Conservation (phyloP, 768 basidiomycete species). For the Trametes gibbosa region DNA sequence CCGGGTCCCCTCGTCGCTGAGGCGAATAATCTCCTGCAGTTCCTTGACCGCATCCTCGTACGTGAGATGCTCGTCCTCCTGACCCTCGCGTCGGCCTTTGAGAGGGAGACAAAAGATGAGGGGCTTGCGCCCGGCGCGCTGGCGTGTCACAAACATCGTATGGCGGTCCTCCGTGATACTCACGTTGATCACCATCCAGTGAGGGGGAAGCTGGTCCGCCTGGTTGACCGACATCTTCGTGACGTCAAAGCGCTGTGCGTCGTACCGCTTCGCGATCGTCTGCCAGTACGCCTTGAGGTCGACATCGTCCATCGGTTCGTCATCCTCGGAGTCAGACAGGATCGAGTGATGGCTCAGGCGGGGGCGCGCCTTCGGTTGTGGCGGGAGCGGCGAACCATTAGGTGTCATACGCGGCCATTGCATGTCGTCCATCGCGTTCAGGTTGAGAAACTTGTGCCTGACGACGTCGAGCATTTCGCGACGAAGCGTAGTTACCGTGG, state of each 20-base stretch:
- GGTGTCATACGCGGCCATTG: slow-evolving; percentile 64
- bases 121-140: slow-evolving; percentile 58
- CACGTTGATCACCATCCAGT: slow-evolving; percentile 86
- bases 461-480: slow-evolving; percentile 87
- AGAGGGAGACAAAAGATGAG: slow-evolving; percentile 89
- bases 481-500: slow-evolving; percentile 73
- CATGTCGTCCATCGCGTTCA: slow-evolving; percentile 54
- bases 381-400: slow-evolving; percentile 42
- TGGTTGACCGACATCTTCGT: slow-evolving; percentile 42
- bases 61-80: slow-evolving; percentile 70
- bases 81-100: slow-evolving; percentile 74
- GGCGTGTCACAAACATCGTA: slow-evolving; percentile 80
- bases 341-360: slow-evolving; percentile 24
- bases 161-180: slow-evolving; percentile 80
- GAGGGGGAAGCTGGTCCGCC: slow-evolving; percentile 52
- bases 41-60: slow-evolving; percentile 74
- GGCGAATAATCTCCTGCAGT: slow-evolving; percentile 73
- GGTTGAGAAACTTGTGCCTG: slow-evolving; percentile 58
- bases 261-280: slow-evolving; percentile 52
- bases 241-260: slow-evolving; percentile 41
- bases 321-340: slow-evolving; percentile 24
- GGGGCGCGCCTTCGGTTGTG: slow-evolving; percentile 20
- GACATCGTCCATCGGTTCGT: slow-evolving; percentile 28
- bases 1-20: slow-evolving; percentile 75
- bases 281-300: slow-evolving; percentile 63